Percentiles rank a stretch among this genome's conserved stretches.
These are phyloP conservation scores for Microcos paniculata DNA, from an alignment of 345 rosid genomes.

Conservation along the genomic window DNA sequence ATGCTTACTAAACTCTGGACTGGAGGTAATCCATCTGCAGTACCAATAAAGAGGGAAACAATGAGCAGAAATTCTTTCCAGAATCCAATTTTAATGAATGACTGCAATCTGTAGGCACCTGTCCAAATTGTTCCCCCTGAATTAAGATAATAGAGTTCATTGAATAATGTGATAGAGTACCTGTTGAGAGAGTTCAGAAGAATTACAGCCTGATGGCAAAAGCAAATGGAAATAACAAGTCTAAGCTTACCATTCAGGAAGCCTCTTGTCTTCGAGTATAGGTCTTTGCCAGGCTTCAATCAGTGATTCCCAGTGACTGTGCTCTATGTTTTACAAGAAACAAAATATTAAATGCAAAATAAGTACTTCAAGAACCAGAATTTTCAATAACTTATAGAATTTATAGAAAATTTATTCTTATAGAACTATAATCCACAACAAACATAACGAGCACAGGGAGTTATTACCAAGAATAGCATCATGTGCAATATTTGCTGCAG, in stretches of 20 bases:
- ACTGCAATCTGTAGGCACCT: conserved; percentile 38
- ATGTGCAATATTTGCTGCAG: conserved; percentile 76
- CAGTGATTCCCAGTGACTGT: conserved; percentile 77
- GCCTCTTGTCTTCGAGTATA: conserved; percentile 82
- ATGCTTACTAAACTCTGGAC: conserved; percentile 61
- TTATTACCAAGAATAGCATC: conserved; percentile 79
- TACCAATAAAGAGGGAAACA: background rate
- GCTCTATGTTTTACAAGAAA: conserved; percentile 42
- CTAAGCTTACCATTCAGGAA: conserved; percentile 75
- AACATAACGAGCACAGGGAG: background rate
- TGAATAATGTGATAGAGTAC: conserved; percentile 85
- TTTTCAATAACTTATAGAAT: too few relatives aligned
- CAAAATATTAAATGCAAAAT: background rate
- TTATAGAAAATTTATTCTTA: background rate
- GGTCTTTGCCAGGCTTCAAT: conserved; percentile 95
- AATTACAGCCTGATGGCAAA: conserved; percentile 10
- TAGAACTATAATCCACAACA: background rate
- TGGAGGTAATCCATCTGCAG: conserved; percentile 79
- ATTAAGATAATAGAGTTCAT: conserved; percentile 92
- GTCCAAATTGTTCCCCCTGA: conserved; percentile 95
- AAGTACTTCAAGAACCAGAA: background rate
- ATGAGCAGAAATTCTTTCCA: background rate
- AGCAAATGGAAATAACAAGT: conserved; percentile 7
- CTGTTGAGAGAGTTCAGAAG: conserved; percentile 34
- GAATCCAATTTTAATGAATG: background rate